Evolutionary conservation across 2,329 filamentous ascomycete genomes (phyloP), one percentile per base, ranked within the genome.

Genomic region (Fusarium austroafricanum): DNA sequence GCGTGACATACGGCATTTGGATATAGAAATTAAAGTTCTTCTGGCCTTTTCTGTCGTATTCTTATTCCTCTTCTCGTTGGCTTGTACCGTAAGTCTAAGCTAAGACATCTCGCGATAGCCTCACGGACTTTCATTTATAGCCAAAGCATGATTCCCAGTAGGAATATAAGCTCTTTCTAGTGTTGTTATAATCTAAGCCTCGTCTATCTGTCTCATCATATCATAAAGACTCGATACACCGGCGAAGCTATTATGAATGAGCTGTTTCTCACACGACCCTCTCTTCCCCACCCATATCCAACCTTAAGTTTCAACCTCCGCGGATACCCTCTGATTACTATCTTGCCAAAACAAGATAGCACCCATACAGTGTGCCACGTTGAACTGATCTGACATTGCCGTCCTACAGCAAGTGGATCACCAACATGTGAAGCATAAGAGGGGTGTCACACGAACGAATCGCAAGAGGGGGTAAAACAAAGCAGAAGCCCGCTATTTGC

Each of bases 381-480:
- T 33, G 28, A 43, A 40, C 35, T 10, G 40, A 49, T n/a, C 53
- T 35, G 29, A 40, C 23, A 31, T 35, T 15, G 6, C 40, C n/a
- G 53, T 53, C 37, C 28, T 45, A 23, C 39, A 61, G 28, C 39
- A 61, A 21, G 58, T 62, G 59, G 56, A 62, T 28, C 47, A 5
- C 18, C 23, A 18, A 33, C 29, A 45, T 29, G 39, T 62, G 55
- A 51, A 31, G 54, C 37, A 56, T 33, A 28, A 26, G 37, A 40
- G 47, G 50, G 40, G 57, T 42, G 64, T 61, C 65, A 65, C 58
- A 42, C 62, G 47, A 58, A 62, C 65, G 66, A 68, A 68, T 68
- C 45, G 56, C 52, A 69, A n/a, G 66, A 68, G 56, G 65, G 66
- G 66, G 52, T 67, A 67, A 54, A 67, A 62, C 66, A 68, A 68